Evolutionary conservation across 192 early-diverging fungal genomes (phyloP), one percentile per base, ranked within the genome.

Genomic region (Mortierella antarctica): DNA sequence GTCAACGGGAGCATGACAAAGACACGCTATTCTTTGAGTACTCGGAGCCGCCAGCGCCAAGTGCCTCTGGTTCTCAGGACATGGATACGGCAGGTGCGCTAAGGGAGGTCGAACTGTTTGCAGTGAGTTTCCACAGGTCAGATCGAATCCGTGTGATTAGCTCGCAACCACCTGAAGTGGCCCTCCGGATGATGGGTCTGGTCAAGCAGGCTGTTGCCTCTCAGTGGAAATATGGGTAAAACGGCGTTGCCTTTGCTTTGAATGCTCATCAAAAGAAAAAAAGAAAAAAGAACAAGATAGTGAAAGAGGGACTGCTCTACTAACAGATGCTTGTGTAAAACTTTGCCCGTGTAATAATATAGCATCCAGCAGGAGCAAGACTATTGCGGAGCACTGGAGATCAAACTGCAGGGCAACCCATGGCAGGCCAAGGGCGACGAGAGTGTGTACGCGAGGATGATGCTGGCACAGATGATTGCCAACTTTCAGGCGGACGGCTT

Each of bases 191-290:
- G 63, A 41, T 62, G 49, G 58, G 13, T 10, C 48, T 70, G 18
- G 46, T 70, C 31, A 51, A 61, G 42, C 68, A 62, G 42, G 68
- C 68, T n/a, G 44, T 70, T 21, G n/a, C 18, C 10, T 20, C 59
- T 23, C 68, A 70, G 53, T 70, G 68, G 68, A 70, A 53, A 60
- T 54, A 54, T 62, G 57, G 50, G 68, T 70, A 70, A 31, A 51
- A 53, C 41, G n/a, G 11, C 23, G 6, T 51, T 13, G 6, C 5
- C 23, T 62, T 62, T 45, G 18, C 46, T 62, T 62, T 15, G 20
- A 31, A 31, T 13, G 2, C 57, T 6, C 17, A 5, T 60, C 12
- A 10, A 41, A 8, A 40, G 13, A 56, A 9, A 56, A 23, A 10
- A 56, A 21, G 4, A 11, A 7, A 20, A 1, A n/a, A n/a, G n/a